Evolutionary conservation across 441 rosid genomes (phyloP).

Genomic region (Heliophila coronopifolia): DNA sequence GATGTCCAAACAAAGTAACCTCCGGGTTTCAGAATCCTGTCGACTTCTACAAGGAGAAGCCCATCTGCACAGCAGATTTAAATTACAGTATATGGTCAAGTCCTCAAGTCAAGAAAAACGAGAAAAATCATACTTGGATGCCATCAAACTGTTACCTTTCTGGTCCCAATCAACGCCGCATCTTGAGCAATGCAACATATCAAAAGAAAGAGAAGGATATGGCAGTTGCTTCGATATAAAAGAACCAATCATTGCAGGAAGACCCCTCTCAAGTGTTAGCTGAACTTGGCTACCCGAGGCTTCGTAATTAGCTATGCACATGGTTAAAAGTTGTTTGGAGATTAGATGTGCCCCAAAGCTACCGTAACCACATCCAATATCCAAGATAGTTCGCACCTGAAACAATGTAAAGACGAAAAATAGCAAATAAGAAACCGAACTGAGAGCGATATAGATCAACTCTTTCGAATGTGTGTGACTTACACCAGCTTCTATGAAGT

Average conservation of each 20-base stretch:
- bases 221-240: slow-evolving; percentile 77
- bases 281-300: slow-evolving; percentile 98
- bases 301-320: slow-evolving; percentile 96
- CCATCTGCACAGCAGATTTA: slow-evolving; percentile 49
- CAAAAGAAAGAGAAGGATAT: slow-evolving; percentile 92
- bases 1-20: slow-evolving; percentile 95
- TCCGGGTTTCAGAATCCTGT: slow-evolving; percentile 82
- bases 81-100: neutral
- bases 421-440: slow-evolving; percentile 3
- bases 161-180: slow-evolving; percentile 92
- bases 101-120: neutral
- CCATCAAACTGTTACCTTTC: slow-evolving; percentile 51
- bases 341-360: slow-evolving; percentile 98
- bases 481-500: slow-evolving; percentile 85
- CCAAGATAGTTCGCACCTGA: slow-evolving; percentile 89
- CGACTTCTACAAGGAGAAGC: slow-evolving; percentile 63
- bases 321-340: slow-evolving; percentile 71
- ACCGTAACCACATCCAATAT: slow-evolving; percentile 96
- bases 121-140: neutral
- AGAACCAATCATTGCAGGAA: slow-evolving; percentile 97
- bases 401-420: slow-evolving; percentile 9
- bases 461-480: slow-evolving; percentile 23
- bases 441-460: neutral
- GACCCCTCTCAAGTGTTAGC: slow-evolving; percentile 95
- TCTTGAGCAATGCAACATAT: slow-evolving; percentile 92